Percentiles rank a stretch among this genome's conserved stretches.
Evolutionary conservation across 2,329 filamentous ascomycete genomes (phyloP).

Genomic region (Venturia oleaginea): DNA sequence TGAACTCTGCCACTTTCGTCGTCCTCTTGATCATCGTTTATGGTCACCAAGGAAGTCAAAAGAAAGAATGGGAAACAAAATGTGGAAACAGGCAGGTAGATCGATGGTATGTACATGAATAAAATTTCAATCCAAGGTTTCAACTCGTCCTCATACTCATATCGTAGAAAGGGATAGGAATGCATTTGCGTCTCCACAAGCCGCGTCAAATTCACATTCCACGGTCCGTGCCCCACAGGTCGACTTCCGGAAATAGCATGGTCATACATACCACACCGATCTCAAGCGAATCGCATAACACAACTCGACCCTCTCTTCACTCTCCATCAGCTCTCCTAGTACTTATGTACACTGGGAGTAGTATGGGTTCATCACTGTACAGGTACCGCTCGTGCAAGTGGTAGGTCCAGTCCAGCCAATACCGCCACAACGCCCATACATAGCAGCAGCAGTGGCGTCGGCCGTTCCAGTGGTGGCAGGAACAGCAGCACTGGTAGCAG

Average conservation of each 20-base stretch:
- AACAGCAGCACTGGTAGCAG: background rate
- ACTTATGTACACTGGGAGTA: background rate
- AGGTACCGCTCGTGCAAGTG: background rate
- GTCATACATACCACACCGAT: background rate
- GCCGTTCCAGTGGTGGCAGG: background rate
- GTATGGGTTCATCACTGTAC: background rate
- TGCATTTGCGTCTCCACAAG: background rate
- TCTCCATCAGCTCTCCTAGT: background rate
- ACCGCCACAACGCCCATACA: background rate
- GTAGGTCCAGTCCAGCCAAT: background rate
- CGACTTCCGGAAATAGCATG: background rate
- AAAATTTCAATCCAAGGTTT: background rate
- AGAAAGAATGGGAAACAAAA: background rate
- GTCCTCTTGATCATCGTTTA: background rate
- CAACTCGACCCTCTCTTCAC: background rate
- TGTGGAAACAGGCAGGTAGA: background rate
- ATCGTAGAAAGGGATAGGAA: background rate
- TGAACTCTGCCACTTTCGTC: no score
- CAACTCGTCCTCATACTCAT: background rate
- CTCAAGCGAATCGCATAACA: background rate
- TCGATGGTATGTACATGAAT: constrained; percentile 5
- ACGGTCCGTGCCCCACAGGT: background rate
- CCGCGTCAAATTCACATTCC: background rate
- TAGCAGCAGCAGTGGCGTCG: background rate
- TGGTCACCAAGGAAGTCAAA: background rate